Percentiles rank a stretch among this genome's conserved stretches.
These are phyloP conservation scores for Ceratocystis papillata DNA, from an alignment of 2,329 filamentous ascomycete genomes.

Conservation along the genomic window DNA sequence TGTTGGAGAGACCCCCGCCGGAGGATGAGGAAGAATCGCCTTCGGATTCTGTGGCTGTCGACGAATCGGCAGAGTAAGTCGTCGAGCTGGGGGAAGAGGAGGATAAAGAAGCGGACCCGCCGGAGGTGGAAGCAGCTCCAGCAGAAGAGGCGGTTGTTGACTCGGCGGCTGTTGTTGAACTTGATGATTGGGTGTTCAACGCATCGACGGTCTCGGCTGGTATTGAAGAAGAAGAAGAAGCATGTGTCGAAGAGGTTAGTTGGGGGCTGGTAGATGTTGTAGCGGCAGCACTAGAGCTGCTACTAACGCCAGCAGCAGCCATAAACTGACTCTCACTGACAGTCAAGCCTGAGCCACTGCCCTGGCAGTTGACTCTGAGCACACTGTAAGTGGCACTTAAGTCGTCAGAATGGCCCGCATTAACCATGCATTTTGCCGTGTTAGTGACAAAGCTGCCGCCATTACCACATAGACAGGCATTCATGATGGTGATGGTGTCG, in stretches of 20 bases:
- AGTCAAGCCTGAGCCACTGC: conserved; percentile 36
- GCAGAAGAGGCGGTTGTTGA: background rate
- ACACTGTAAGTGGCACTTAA: conserved; percentile 36
- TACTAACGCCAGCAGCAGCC: conserved; percentile 24
- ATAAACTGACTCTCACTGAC: conserved; percentile 37
- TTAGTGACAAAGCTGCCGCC: conserved; percentile 40
- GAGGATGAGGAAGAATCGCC: background rate
- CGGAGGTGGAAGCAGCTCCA: background rate
- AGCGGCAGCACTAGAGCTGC: conserved; percentile 24
- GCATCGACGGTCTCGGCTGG: background rate
- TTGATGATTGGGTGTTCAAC: conserved; percentile 2
- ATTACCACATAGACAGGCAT: conserved; percentile 42
- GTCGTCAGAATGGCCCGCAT: conserved; percentile 30
- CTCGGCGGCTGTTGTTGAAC: conserved; percentile 17
- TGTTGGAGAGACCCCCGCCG: conserved; percentile 30
- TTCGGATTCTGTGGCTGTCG: background rate
- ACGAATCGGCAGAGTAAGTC: background rate
- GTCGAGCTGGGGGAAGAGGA: conserved; percentile 21
- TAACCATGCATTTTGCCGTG: conserved; percentile 39
- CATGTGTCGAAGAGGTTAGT: conserved; percentile 22
- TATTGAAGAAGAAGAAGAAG: conserved; percentile 23
- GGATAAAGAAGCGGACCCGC: background rate
- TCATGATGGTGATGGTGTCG: conserved; percentile 34
- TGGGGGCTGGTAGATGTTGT: conserved; percentile 16
- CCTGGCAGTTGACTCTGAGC: conserved; percentile 36